Evolutionary conservation across 805 yeast species (phyloP), one percentile per base, ranked within the genome.

Genomic region (Candida argentea): DNA sequence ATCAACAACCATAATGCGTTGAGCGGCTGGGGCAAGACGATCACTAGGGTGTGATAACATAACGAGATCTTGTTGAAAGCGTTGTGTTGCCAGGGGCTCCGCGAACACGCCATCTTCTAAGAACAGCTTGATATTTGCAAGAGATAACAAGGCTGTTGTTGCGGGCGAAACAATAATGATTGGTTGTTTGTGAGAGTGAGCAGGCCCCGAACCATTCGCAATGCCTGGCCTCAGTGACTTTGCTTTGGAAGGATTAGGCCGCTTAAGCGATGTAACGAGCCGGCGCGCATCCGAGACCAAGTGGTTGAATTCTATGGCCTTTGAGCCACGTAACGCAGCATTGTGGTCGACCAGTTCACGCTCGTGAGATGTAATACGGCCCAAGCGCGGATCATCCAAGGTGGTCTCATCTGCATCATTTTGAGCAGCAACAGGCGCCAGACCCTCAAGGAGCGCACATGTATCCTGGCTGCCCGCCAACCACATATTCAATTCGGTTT

Each of bases 401-500:
- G 25, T 29, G 25, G 11, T 24, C 8, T 27, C 29, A 11, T 22
- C 32, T 3, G 35, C 36, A 20, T 54, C 53, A n/a, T n/a, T n/a
- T n/a, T n/a, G n/a, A n/a, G n/a, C n/a, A n/a, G n/a, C n/a, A n/a
- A n/a, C n/a, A n/a, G n/a, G n/a, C n/a, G n/a, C n/a, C n/a, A n/a
- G n/a, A n/a, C n/a, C n/a, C 24, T 50, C 52, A 19, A 77, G 54
- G 46, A 67, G 76, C 30, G 73, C 69, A 37, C 83, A 74, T 14
- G 67, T 61, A 21, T 66, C 73, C 3, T 75, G 61, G 13, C 72
- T 64, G 3, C 95, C 95, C 34, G 67, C 69, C 28, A 89, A 65
- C 86, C 91, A 87, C 17, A 83, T 70, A 30, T 79, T 65, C 35
- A 89, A 65, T 47, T 89, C 95, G 6, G 85, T 76, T 54, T 93